Percentiles rank a stretch among this genome's conserved stretches.
These are phyloP conservation scores for Ganoderma sinense DNA, from an alignment of 1,284 basidiomycete species.

Conservation along the genomic window DNA sequence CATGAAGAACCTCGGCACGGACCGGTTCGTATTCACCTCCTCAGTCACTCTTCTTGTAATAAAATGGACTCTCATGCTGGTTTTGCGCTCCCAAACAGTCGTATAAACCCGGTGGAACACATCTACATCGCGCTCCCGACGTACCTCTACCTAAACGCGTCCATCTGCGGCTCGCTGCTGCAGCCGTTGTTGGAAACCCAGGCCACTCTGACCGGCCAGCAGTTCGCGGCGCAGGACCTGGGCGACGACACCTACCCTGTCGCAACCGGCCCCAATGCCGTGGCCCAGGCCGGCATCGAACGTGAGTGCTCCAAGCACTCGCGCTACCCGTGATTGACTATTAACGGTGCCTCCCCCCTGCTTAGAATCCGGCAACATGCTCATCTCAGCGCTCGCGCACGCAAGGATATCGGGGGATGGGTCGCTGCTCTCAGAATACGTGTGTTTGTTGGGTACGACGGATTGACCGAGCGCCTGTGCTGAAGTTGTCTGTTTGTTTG, in stretches of 20 bases:
- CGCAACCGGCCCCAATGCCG: constrained; percentile 13
- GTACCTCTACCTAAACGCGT: constrained; percentile 54
- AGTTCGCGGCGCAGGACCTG: constrained; percentile 51
- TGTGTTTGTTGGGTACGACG: constrained; percentile 38
- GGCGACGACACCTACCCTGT: constrained; percentile 38
- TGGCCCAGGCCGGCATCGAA: constrained; percentile 17
- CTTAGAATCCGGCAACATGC: constrained; percentile 73
- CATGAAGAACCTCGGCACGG: constrained; percentile 46
- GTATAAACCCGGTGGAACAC: constrained; percentile 54
- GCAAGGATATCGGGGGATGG: constrained; percentile 64
- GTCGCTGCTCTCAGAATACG: constrained; percentile 59
- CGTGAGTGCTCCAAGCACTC: constrained; percentile 7
- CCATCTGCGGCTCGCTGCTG: constrained; percentile 49
- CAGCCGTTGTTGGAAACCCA: constrained; percentile 57
- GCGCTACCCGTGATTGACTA: not conserved
- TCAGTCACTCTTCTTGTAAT: not conserved
- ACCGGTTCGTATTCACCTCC: not conserved
- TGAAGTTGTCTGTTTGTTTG: not conserved
- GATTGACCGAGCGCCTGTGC: not conserved
- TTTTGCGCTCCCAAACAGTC: constrained; percentile 20
- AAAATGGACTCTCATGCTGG: not conserved
- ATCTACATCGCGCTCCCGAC: constrained; percentile 56
- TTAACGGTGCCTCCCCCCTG: not conserved
- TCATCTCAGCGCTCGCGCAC: constrained; percentile 74
- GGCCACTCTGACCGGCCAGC: constrained; percentile 34